Evolutionary conservation across 306 rosid genomes (phyloP), one percentile per base, ranked within the genome.

Genomic region (Malus asiatica): DNA sequence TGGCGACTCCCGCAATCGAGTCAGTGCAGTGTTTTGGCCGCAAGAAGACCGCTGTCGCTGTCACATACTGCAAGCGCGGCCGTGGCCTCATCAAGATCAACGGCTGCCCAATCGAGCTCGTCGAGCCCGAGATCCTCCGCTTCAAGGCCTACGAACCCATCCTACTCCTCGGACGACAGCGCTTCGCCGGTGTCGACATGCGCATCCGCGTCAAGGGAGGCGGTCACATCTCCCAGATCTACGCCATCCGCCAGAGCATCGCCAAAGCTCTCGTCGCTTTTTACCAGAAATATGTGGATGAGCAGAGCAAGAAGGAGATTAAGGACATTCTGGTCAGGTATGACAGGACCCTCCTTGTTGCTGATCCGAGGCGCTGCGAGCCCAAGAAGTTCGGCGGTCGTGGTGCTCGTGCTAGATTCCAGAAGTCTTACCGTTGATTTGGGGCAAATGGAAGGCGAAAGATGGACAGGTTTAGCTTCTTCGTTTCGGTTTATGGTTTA

Each of bases 321-420:
- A 93, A 90, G 83, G 96, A 93, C 66, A 93, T 93, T 13, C 89
- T 93, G 1, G 88, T 86, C 0, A 78, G 91, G 76, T 90, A 90
- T 19, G 97, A 93, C 19, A 57, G 96, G 35, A 93, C 97, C 1
- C 66, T 93, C 59, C 94, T 93, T 4, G 96, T 93, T 0, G 97
- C 94, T 9, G 94, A 93, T 65, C 97, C 96, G 0, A 83, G 97
- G 64, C 93, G 94, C 64, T 93, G 96, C 61, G 96, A 90, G 90
- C 96, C 98, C 16, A 93, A 93, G 90, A 93, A 93, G 88, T 93
- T 93, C 27, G 98, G 96, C 66, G 96, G 98, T 74, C 96, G 94
- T 23, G 96, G 98, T 35, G 98, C 94, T 25, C 90, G 93, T 19
- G 91, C 98, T 1, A 90, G 91, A 85, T 93, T 93, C 89, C 96